These are phyloP conservation scores for Suillus clintonianus DNA, from an alignment of 768 basidiomycete genomes.

Conservation along the genomic window DNA sequence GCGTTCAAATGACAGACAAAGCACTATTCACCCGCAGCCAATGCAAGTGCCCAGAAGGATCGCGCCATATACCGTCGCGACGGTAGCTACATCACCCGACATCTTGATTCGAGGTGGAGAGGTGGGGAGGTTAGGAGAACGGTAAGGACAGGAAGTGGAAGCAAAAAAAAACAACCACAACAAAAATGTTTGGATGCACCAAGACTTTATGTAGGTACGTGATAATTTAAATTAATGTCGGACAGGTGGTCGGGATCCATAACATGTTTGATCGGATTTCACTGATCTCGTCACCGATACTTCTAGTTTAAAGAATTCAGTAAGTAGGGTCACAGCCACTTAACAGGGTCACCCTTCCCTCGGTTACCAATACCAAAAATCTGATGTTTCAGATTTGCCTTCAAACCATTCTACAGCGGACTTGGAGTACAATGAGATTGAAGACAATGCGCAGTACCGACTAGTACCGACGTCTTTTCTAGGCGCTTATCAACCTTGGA, in stretches of 20 bases:
- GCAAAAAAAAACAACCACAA: constrained; percentile 12
- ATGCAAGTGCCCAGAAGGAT: constrained; percentile 33
- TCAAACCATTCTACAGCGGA: background rate
- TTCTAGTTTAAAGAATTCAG: background rate
- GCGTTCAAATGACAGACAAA: background rate
- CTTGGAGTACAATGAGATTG: background rate
- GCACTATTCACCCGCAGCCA: constrained; percentile 23
- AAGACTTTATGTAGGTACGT: constrained; percentile 28
- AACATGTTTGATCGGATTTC: background rate
- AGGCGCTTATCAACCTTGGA: too few species aligned
- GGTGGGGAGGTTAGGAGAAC: background rate
- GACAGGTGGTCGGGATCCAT: constrained; percentile 13
- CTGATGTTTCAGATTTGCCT: background rate
- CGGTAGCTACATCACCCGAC: constrained; percentile 32
- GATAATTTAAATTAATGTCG: constrained; percentile 33
- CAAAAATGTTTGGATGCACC: background rate
- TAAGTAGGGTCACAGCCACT: background rate
- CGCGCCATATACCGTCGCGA: constrained; percentile 32
- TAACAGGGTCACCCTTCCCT: background rate
- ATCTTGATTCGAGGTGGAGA: constrained; percentile 11
- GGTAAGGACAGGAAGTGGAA: constrained; percentile 34
- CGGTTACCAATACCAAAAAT: background rate
- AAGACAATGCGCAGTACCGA: background rate
- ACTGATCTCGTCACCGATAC: background rate
- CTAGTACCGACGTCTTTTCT: background rate